phyloP scores from a whole-genome alignment of 306 rosid species.

The Vigna unguiculata region DNA sequence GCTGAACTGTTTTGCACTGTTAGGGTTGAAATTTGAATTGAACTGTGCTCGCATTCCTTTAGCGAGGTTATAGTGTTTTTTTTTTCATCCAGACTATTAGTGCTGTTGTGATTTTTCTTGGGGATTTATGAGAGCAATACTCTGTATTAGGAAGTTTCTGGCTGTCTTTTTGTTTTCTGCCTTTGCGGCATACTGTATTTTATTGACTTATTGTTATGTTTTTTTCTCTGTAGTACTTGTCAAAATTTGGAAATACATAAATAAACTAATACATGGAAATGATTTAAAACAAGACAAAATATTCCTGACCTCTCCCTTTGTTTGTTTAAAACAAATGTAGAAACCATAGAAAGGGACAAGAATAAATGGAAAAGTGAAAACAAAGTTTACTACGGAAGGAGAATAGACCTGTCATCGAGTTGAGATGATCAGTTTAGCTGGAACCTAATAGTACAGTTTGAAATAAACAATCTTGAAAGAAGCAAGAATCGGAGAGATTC shows the following conservation, averaged over 20 bases:
- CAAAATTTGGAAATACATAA: constrained; percentile 21
- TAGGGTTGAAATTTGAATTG: constrained; percentile 3
- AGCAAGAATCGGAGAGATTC: constrained; percentile 18
- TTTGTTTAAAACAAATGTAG: constrained; percentile 15
- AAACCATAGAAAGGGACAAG: neutral
- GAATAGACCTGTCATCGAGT: constrained; percentile 18
- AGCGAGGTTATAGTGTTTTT: constrained; percentile 2
- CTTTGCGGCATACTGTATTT: neutral
- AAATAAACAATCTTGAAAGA: constrained; percentile 32
- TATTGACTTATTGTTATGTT: constrained; percentile 3
- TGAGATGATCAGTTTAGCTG: constrained; percentile 25
- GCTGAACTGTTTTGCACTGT: constrained; percentile 5
- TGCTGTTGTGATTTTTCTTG: constrained; percentile 5
- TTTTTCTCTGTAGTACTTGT: neutral
- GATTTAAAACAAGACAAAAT: neutral
- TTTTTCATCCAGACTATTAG: neutral
- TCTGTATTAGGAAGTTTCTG: constrained; percentile 21
- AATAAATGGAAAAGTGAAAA: constrained; percentile 26
- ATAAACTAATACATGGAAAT: constrained; percentile 9
- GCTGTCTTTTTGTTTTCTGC: constrained; percentile 1
- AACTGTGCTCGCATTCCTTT: constrained; percentile 5
- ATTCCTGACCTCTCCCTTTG: neutral
- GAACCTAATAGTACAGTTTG: neutral
- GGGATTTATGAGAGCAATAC: constrained; percentile 2
- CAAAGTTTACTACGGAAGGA: constrained; percentile 28